These are phyloP conservation scores for Daedaleopsis nitida DNA, from an alignment of 768 basidiomycete species.

Conservation along the genomic window DNA sequence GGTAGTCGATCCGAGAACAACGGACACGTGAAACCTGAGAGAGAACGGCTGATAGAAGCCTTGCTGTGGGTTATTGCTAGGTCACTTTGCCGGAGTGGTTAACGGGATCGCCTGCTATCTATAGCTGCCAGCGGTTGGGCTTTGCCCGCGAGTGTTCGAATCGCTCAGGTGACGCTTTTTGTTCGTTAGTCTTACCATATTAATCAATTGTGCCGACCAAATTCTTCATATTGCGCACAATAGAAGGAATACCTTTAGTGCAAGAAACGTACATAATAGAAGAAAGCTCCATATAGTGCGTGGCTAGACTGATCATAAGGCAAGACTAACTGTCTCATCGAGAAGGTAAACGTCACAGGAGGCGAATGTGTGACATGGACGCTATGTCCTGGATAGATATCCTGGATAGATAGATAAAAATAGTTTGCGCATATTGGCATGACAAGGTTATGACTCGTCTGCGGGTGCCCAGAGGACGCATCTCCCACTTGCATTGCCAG, in stretches of 20 bases:
- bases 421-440: background rate
- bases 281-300: too few relatives aligned
- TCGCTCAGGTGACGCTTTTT: constrained; percentile 59
- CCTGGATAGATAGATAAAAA: background rate
- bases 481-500: constrained; percentile 77
- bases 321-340: too few relatives aligned
- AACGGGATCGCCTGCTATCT: constrained; percentile 55
- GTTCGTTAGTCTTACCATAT: background rate
- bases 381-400: background rate
- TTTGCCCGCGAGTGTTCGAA: constrained; percentile 66
- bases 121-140: constrained; percentile 51
- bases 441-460: constrained; percentile 9
- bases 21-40: too few relatives aligned
- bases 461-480: constrained; percentile 78
- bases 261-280: too few relatives aligned
- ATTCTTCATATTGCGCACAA: too few relatives aligned
- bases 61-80: background rate
- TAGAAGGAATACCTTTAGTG: too few relatives aligned
- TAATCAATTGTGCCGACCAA: too few relatives aligned
- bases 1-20: background rate
- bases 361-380: too few relatives aligned
- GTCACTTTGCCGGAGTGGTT: constrained; percentile 97
- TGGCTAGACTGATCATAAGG: too few relatives aligned
- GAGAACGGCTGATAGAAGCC: too few relatives aligned
- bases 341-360: too few relatives aligned